Evolutionary conservation across 345 rosid species (phyloP).

Genomic region (Populus alba): DNA sequence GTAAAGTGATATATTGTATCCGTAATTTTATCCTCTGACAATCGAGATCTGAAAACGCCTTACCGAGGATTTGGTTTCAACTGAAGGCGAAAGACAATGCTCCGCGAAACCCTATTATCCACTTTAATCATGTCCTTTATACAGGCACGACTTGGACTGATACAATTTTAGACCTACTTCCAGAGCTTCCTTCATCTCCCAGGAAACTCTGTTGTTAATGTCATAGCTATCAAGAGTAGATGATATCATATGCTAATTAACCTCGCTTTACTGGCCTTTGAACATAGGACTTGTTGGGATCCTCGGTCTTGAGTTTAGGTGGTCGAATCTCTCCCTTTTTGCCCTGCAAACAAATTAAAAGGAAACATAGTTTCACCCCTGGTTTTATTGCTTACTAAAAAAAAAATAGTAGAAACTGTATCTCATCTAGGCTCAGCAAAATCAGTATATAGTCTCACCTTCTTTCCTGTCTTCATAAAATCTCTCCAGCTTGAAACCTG

Average conservation of each 20-base stretch:
- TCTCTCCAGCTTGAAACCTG: conserved; percentile 98
- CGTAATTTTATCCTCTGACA: not conserved
- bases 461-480: conserved; percentile 84
- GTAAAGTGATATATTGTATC: not conserved
- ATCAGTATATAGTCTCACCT: conserved; percentile 46
- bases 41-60: not conserved
- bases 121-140: not conserved
- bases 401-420: not conserved
- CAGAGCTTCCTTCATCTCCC: not conserved
- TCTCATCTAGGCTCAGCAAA: not conserved
- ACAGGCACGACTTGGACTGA: not conserved
- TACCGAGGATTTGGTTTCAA: not conserved
- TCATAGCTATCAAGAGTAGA: not conserved
- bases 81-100: not conserved
- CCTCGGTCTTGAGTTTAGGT: conserved; percentile 95
- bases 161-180: not conserved
- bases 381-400: too few relatives aligned
- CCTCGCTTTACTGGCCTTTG: conserved; percentile 92
- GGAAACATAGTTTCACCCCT: not conserved
- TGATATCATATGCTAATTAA: conserved; percentile 16
- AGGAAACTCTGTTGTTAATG: not conserved
- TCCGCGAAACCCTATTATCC: not conserved
- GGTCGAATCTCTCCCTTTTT: conserved; percentile 92
- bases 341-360: conserved; percentile 37
- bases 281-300: conserved; percentile 94